These are phyloP conservation scores for Ganoderma boninense DNA, from an alignment of 1,284 basidiomycete species.

Conservation along the genomic window DNA sequence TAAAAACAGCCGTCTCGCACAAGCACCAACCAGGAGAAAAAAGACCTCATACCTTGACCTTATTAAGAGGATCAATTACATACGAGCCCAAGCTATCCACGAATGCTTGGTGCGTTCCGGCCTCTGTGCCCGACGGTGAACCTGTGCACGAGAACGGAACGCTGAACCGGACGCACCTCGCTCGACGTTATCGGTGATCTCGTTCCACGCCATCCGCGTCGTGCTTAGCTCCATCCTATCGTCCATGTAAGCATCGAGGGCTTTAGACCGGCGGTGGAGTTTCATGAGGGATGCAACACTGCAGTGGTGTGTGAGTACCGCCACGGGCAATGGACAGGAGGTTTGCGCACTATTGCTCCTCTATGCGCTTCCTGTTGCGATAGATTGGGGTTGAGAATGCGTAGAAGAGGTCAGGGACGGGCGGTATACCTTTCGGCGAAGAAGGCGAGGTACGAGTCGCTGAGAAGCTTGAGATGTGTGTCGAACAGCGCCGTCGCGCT, in stretches of 20 bases:
- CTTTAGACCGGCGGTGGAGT: slow-evolving; percentile 74
- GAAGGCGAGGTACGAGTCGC: slow-evolving; percentile 83
- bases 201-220: slow-evolving; percentile 77
- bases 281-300: slow-evolving; percentile 78
- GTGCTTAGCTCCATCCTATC: slow-evolving; percentile 63
- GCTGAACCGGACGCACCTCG: slow-evolving; percentile 61
- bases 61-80: slow-evolving; percentile 72
- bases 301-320: slow-evolving; percentile 11
- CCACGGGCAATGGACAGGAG: not conserved
- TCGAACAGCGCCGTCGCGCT: slow-evolving; percentile 79
- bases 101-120: slow-evolving; percentile 83
- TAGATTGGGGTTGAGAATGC: slow-evolving; percentile 23
- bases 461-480: slow-evolving; percentile 69
- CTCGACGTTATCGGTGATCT: slow-evolving; percentile 85
- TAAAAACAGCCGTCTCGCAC: slow-evolving; percentile 13
- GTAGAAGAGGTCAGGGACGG: slow-evolving; percentile 25
- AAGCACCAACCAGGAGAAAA: slow-evolving; percentile 1
- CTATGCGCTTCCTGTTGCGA: slow-evolving; percentile 73
- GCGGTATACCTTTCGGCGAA: slow-evolving; percentile 81
- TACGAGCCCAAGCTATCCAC: slow-evolving; percentile 73
- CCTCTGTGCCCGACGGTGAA: slow-evolving; percentile 57
- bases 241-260: slow-evolving; percentile 72
- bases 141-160: not conserved
- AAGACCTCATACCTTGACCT: slow-evolving; percentile 64
- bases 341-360: slow-evolving; percentile 81